Base-by-base conservation (phyloP, 2,329 filamentous ascomycete genomes). In the Fusarium drepaniforme region DNA sequence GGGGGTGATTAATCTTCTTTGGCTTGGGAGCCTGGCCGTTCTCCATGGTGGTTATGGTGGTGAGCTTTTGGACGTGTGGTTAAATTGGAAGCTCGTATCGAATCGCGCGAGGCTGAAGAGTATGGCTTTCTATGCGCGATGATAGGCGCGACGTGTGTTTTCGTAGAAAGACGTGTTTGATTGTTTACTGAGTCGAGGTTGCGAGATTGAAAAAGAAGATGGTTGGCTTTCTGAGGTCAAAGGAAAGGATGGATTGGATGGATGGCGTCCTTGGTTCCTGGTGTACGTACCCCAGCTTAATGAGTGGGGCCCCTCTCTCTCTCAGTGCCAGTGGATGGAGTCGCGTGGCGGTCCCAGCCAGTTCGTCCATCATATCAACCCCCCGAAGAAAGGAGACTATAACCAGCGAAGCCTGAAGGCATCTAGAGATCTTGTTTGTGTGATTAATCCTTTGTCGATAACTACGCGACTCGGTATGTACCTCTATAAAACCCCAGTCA, bases 1-100 rank as follows among this genome's bases (percentile, higher is more conserved):
- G 76, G 60, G 75, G 68, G 64, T 79, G 76, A 37, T 57, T 58
- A 18, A 78, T 73, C 62, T 67, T 78, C 65, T 72, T 77, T 21
- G 72, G 71, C 51, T 69, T 68, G 23, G 64, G 60, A 59, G 46
- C 42, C 60, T 74, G 73, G 44, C 68, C 62, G 11, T 76, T 65
- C 23, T 75, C 73, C 73, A 75, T 75, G 25, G 51, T 44, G 25
- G 18, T 46, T 58, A n/a, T 68, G 16, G n/a, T 56, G 42, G 42
- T 60, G 67, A 49, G 65, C 61, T 66, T 35, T 21, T 25, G 64
- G 28, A 11, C 35, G 23, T 38, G n/a, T 5, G 51, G 8, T 51
- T n/a, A 9, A 33, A 53, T 23, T 25, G 30, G 40, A 23, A 44
- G 28, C 16, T 40, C 16, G 44, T 23, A 30, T 33, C n/a, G 25